Conservation (phyloP, 129 eudicot genomes). For the Tagetes erecta region DNA sequence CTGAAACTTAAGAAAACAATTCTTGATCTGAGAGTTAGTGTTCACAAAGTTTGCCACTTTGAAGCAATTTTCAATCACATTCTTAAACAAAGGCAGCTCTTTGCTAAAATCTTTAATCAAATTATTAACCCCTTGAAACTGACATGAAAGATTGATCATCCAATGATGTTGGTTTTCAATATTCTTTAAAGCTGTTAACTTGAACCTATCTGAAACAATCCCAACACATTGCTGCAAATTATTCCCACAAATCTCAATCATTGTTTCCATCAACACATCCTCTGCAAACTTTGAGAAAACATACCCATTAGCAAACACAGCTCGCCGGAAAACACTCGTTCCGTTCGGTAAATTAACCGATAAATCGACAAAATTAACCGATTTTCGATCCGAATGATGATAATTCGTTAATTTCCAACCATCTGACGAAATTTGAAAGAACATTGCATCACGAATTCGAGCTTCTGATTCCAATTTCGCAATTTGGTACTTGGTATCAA, state of each 20-base stretch:
- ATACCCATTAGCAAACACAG: constrained; percentile 65
- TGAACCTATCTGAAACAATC: constrained; percentile 80
- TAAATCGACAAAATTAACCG: constrained; percentile 77
- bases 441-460: constrained; percentile 78
- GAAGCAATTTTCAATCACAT: constrained; percentile 57
- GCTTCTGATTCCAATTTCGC: constrained; percentile 67
- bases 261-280: constrained; percentile 76
- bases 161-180: constrained; percentile 79
- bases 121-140: constrained; percentile 59
- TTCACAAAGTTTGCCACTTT: constrained; percentile 69
- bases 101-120: constrained; percentile 73
- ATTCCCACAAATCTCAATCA: constrained; percentile 67
- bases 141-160: constrained; percentile 88
- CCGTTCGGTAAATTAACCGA: constrained; percentile 85
- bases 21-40: constrained; percentile 49
- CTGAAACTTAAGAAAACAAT: constrained; percentile 63
- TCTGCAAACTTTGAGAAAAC: constrained; percentile 72
- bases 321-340: constrained; percentile 66
- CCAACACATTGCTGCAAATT: constrained; percentile 72
- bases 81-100: constrained; percentile 76
- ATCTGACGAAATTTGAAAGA: constrained; percentile 68
- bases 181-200: constrained; percentile 68
- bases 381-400: constrained; percentile 47
- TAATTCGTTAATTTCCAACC: constrained; percentile 62
- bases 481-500: constrained; percentile 56